These are phyloP conservation scores for Suhomyces prunicola DNA, from an alignment of 805 yeast species.

Conservation along the genomic window DNA sequence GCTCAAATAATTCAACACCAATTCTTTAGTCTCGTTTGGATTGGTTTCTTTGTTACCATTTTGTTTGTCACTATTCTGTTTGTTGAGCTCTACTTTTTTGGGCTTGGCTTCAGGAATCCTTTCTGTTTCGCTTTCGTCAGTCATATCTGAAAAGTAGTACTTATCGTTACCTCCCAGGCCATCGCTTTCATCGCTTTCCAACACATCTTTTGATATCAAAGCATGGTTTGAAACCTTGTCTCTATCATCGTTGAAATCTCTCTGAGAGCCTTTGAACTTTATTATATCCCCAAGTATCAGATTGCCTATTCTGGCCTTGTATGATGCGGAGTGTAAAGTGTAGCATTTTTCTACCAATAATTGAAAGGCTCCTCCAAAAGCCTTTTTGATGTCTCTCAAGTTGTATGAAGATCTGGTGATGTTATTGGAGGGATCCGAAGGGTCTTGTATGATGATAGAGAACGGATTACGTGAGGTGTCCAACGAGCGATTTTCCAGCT, in stretches of 20 bases:
- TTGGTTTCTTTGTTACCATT: constrained; percentile 8
- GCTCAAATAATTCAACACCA: constrained; percentile 9
- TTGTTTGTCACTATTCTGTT: constrained; percentile 3
- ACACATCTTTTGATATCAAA: constrained; percentile 26
- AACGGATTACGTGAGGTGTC: constrained; percentile 53
- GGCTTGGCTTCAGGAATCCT: not conserved
- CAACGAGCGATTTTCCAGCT: constrained; percentile 50
- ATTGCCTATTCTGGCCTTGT: constrained; percentile 63
- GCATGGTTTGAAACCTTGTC: constrained; percentile 61
- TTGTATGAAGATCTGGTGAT: constrained; percentile 84
- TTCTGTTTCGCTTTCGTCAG: constrained; percentile 34
- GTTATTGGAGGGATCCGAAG: constrained; percentile 79
- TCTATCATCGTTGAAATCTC: constrained; percentile 79
- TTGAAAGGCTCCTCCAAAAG: constrained; percentile 87
- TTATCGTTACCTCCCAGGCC: constrained; percentile 38
- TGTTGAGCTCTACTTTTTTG: not conserved
- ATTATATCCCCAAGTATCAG: constrained; percentile 79
- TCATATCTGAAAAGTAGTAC: constrained; percentile 43
- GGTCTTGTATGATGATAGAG: constrained; percentile 80
- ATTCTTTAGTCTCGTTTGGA: constrained; percentile 11
- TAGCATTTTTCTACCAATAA: constrained; percentile 71
- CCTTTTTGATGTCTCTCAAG: constrained; percentile 71
- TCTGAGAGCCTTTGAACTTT: constrained; percentile 65
- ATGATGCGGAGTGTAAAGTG: constrained; percentile 62
- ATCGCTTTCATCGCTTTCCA: constrained; percentile 30